Conservation (phyloP, 306 rosid species). For the Mimosa pudica region DNA sequence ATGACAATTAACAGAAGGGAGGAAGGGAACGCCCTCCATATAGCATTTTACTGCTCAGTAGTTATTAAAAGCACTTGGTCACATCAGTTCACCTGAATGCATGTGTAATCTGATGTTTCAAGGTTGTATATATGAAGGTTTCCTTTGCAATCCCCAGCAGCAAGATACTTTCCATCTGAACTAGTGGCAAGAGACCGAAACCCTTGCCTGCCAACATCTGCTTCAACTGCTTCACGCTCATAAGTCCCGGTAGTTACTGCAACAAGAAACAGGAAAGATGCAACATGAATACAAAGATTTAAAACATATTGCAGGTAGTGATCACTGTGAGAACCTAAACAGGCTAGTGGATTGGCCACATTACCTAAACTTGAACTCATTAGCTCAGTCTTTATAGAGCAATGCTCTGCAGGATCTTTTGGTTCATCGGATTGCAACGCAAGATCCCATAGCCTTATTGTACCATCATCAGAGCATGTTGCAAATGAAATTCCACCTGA, state of each 20-base stretch:
- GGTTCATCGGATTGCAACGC: constrained; percentile 54
- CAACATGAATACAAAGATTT: constrained; percentile 25
- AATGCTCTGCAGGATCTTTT: constrained; percentile 39
- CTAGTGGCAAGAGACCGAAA: constrained; percentile 78
- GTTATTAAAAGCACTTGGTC: constrained; percentile 21
- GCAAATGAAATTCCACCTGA: constrained; percentile 79
- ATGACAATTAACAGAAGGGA: neutral
- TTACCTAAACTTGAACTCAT: constrained; percentile 58
- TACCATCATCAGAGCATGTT: constrained; percentile 80
- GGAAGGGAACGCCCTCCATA: constrained; percentile 17
- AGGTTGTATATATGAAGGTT: constrained; percentile 73
- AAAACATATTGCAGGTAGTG: constrained; percentile 4
- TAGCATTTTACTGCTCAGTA: constrained; percentile 27
- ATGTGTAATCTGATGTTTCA: constrained; percentile 65
- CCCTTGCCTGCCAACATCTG: constrained; percentile 51
- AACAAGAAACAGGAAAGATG: constrained; percentile 38
- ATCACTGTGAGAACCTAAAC: neutral
- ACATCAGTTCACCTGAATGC: constrained; percentile 56
- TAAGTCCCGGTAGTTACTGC: constrained; percentile 68
- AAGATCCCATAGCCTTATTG: constrained; percentile 85
- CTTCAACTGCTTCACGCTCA: constrained; percentile 65
- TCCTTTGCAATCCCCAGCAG: constrained; percentile 79
- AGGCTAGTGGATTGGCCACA: constrained; percentile 8
- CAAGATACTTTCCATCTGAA: constrained; percentile 77
- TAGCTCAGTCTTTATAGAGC: constrained; percentile 39